Evolutionary conservation across 2,329 filamentous ascomycete species (phyloP).

Genomic region (Fusarium veterinarium): DNA sequence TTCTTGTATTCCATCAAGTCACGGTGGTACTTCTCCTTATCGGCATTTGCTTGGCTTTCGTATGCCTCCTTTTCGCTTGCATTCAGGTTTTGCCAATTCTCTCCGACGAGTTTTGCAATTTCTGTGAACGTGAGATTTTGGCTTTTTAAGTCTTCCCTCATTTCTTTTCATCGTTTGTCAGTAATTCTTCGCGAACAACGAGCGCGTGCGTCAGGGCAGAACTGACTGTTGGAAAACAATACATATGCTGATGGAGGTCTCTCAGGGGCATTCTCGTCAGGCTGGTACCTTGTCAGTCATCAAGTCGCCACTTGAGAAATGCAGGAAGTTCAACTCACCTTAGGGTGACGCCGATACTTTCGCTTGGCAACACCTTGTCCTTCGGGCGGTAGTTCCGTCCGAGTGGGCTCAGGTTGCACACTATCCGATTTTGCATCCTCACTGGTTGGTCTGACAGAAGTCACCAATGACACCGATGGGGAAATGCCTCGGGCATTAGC

Average conservation of each 20-base stretch:
- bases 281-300: constrained; percentile 53
- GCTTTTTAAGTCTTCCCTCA: constrained; percentile 81
- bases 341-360: constrained; percentile 82
- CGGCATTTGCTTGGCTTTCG: constrained; percentile 76
- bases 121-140: constrained; percentile 84
- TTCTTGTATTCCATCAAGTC: constrained; percentile 82
- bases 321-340: constrained; percentile 60
- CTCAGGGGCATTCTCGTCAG: constrained; percentile 83
- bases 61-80: constrained; percentile 76
- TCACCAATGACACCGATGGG: constrained; percentile 63
- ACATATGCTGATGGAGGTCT: constrained; percentile 86
- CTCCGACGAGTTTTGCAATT: constrained; percentile 84
- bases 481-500: constrained; percentile 76
- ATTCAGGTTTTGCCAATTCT: constrained; percentile 81
- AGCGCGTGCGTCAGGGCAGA: not conserved
- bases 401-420: constrained; percentile 59
- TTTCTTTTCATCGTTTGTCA: constrained; percentile 60
- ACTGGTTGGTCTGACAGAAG: constrained; percentile 60
- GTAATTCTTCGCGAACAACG: not conserved
- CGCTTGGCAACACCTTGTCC: constrained; percentile 67
- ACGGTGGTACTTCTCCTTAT: constrained; percentile 82
- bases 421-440: constrained; percentile 69
- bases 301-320: not conserved
- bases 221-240: constrained; percentile 84
- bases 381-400: constrained; percentile 60